Evolutionary conservation across 2,329 filamentous ascomycete genomes (phyloP), one percentile per base, ranked within the genome.

Genomic region (Aphanocladium album): DNA sequence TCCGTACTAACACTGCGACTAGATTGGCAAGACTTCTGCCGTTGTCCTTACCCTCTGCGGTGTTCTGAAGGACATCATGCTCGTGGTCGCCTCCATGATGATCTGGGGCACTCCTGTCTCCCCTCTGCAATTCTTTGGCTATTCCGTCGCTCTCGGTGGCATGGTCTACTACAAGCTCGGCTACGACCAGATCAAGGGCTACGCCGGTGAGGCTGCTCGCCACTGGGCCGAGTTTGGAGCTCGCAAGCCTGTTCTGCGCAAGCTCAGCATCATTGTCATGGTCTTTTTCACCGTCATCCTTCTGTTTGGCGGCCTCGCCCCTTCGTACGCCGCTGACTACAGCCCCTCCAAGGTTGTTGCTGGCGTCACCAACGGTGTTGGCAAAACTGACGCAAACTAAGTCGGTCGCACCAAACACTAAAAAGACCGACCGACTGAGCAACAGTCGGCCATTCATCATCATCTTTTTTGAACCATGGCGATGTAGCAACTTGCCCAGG

Each of bases 21-120:
- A 83, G 80, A 93, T 95, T 71, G 90, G 90, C 79, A 93, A 90
- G 80, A 93, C 90, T 17, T 93, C 90, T 1, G 90, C 90, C 57
- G 87, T 95, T 59, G 88, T 93, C 68, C 88, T 95, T 70, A 95
- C 91, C 35, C 88, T 95, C 50, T 93, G 89, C 71, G 90, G 90
- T 79, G 90, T 95, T 43, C 85, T 95, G 65, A 95, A 93, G 83
- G 90, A 95, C 75, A 90, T 95, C 62, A 83, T 95, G 69, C 87
- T 95, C 55, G 90, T 95, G 62, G 79, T 81, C 57, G 88, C 89
- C 49, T 92, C 89, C 63, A 91, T 93, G 85, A 74, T 90, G 65
- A 90, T 93, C 74, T 93, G 89, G 88, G 84, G 85, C 67, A 90
- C 90, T 64, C 84, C 87, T 56, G 87, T 93, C 64, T 85, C 88